Evolutionary conservation across 2,329 filamentous ascomycete species (phyloP).

Genomic region (Grosmannia serpens): DNA sequence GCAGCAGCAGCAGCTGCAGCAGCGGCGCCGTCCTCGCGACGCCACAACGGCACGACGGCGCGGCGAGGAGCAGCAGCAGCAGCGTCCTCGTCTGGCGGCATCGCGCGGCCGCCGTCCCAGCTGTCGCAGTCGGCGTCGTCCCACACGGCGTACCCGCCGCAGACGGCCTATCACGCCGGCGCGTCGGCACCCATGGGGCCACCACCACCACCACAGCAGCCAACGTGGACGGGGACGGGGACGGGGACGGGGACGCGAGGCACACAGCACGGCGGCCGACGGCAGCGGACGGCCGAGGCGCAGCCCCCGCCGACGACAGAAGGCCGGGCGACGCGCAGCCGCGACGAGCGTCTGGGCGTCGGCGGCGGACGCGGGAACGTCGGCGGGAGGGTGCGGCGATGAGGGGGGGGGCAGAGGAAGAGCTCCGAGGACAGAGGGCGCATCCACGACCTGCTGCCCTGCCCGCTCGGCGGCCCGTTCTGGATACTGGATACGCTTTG

Average conservation of each 20-base stretch:
- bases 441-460: too few relatives aligned
- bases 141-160: too few relatives aligned
- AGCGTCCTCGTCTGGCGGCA: too few relatives aligned
- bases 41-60: neutral
- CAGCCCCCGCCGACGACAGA: neutral
- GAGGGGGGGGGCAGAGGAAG: neutral
- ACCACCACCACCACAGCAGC: conserved; percentile 6
- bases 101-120: too few relatives aligned
- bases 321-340: conserved; percentile 16
- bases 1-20: neutral
- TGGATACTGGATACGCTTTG: neutral
- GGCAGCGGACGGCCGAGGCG: neutral
- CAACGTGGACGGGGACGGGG: neutral
- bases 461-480: too few relatives aligned
- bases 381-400: neutral
- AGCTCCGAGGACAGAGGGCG: too few relatives aligned
- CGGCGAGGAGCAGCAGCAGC: neutral
- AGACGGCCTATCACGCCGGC: too few relatives aligned
- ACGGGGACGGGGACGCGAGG: neutral
- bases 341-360: conserved; percentile 20
- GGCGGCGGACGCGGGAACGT: conserved; percentile 2
- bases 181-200: neutral
- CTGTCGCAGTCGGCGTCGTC: too few relatives aligned
- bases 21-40: neutral
- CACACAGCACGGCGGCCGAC: neutral